Evolutionary conservation across 192 early-diverging fungal genomes (phyloP).

Genomic region (Entrophospora sp.): DNA sequence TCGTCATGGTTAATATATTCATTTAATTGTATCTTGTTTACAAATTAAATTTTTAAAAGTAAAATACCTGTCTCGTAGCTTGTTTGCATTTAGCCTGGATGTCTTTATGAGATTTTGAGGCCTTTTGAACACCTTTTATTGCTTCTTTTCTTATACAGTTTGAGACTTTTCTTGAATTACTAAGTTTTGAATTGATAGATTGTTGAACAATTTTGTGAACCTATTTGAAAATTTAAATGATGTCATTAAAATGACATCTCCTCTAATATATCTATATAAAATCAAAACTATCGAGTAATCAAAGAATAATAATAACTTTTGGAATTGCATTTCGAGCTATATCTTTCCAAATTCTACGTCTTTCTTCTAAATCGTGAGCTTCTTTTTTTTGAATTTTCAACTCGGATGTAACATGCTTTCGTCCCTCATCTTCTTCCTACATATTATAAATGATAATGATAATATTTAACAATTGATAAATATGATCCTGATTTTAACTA

Average conservation of each 20-base stretch:
- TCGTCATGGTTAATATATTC: not conserved
- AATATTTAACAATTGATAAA: no score
- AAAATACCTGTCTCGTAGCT: slow-evolving; percentile 45
- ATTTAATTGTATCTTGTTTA: not conserved
- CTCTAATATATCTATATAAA: not conserved
- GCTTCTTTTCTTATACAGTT: slow-evolving; percentile 67
- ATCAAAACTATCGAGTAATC: not conserved
- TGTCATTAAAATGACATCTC: no score
- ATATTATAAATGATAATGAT: no score
- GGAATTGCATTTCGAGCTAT: slow-evolving; percentile 33
- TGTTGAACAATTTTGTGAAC: slow-evolving; percentile 41
- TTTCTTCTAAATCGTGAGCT: slow-evolving; percentile 18
- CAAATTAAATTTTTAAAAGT: not conserved
- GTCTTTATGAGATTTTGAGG: slow-evolving; percentile 52
- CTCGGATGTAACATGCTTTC: not conserved
- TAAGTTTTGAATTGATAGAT: slow-evolving; percentile 32
- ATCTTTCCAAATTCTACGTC: slow-evolving; percentile 26
- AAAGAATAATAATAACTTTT: slow-evolving; percentile 16
- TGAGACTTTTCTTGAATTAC: slow-evolving; percentile 62
- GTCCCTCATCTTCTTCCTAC: slow-evolving; percentile 13
- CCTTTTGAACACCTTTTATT: slow-evolving; percentile 44
- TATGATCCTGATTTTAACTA: no score
- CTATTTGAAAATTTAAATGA: slow-evolving; percentile 17
- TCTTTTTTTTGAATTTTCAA: slow-evolving; percentile 19
- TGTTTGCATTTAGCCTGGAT: slow-evolving; percentile 52